phyloP scores from a whole-genome alignment of 495 filamentous ascomycete species.

The Glonium stellatum region DNA sequence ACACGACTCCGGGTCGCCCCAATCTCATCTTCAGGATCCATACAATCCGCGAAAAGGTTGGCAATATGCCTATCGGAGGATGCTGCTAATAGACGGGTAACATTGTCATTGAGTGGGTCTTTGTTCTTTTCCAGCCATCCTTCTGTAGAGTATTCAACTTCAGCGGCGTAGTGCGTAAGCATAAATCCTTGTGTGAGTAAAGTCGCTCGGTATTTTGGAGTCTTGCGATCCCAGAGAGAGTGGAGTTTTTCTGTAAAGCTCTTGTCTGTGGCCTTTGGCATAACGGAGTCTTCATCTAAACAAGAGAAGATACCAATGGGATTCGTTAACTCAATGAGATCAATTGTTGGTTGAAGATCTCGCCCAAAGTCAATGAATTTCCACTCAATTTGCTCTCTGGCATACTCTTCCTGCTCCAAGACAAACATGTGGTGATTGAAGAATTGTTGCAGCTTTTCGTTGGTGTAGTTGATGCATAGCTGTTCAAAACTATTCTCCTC shows the following conservation, averaged over 20 bases:
- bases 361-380: slow-evolving; percentile 99
- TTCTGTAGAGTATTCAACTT: slow-evolving; percentile 92
- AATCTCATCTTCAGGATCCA: slow-evolving; percentile 61
- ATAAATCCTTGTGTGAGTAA: slow-evolving; percentile 88
- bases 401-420: slow-evolving; percentile 97
- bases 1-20: slow-evolving; percentile 70
- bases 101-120: slow-evolving; percentile 93
- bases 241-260: slow-evolving; percentile 97
- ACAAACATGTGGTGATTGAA: slow-evolving; percentile 99
- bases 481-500: slow-evolving; percentile 98
- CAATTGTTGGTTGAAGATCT: slow-evolving; percentile 95
- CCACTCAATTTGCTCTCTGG: slow-evolving; percentile 97
- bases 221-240: slow-evolving; percentile 92
- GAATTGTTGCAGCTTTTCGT: slow-evolving; percentile 98
- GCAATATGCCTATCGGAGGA: slow-evolving; percentile 80
- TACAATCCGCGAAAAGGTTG: slow-evolving; percentile 79
- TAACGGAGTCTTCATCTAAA: slow-evolving; percentile 95
- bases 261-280: slow-evolving; percentile 98
- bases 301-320: slow-evolving; percentile 99
- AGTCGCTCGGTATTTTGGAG: slow-evolving; percentile 82
- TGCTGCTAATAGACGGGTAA: slow-evolving; percentile 76
- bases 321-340: slow-evolving; percentile 91
- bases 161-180: slow-evolving; percentile 96
- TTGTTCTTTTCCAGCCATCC: slow-evolving; percentile 99
- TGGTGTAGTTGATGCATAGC: slow-evolving; percentile 99